phyloP scores from a whole-genome alignment of 345 rosid species.

The Eutrema yunnanense region DNA sequence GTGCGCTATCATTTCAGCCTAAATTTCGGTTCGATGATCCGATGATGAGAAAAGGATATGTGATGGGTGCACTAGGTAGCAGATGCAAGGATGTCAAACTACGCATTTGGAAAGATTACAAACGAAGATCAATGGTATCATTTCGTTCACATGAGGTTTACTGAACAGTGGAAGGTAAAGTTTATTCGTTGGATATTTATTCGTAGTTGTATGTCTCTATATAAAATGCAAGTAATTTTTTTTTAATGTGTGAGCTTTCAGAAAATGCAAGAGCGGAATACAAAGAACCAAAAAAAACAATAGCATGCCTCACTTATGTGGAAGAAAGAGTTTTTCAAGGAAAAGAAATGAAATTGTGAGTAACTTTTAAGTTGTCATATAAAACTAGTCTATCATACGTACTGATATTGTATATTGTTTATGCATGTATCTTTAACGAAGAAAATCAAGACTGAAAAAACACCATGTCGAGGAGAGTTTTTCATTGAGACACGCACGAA shows the following conservation, averaged over 20 bases:
- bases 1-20: not conserved
- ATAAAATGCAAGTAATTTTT: not conserved
- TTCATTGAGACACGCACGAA: not conserved
- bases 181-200: not conserved
- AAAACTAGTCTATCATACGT: not conserved
- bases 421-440: not conserved
- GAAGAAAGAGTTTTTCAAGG: not conserved
- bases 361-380: not conserved
- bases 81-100: not conserved
- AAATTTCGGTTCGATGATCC: not conserved
- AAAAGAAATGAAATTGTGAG: not conserved
- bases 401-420: not conserved
- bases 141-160: not conserved
- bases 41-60: not conserved
- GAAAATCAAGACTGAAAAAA: not conserved
- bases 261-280: not conserved
- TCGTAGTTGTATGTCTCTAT: not conserved
- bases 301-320: not conserved
- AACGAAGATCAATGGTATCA: not conserved
- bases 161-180: not conserved
- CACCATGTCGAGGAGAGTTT: not conserved
- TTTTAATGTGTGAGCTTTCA: not conserved
- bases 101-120: not conserved
- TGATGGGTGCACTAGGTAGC: not conserved
- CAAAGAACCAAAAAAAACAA: not conserved